phyloP scores from a whole-genome alignment of 2,329 filamentous ascomycete species.

The Achaetomium macrosporum region DNA sequence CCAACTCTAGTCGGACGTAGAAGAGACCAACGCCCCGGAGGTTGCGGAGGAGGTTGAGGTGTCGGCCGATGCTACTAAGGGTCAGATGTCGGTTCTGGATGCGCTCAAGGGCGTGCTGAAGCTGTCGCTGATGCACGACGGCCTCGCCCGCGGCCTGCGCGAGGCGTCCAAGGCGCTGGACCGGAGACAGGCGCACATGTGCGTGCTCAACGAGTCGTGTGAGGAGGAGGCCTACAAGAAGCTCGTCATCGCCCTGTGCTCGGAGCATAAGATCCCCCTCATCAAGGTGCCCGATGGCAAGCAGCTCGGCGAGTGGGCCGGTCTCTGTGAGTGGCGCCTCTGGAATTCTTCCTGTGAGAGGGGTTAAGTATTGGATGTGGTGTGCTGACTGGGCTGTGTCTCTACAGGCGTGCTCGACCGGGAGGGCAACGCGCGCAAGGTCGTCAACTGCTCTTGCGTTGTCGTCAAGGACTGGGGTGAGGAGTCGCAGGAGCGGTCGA shows the following conservation, averaged over 20 bases:
- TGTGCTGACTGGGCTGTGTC: constrained; percentile 13
- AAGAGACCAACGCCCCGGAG: constrained; percentile 91
- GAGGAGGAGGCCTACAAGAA: constrained; percentile 99
- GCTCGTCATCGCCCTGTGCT: constrained; percentile 96
- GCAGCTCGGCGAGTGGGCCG: constrained; percentile 99
- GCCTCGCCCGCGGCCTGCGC: constrained; percentile 94
- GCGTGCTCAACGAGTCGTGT: constrained; percentile 98
- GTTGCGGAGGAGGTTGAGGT: constrained; percentile 90
- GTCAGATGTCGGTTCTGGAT: constrained; percentile 96
- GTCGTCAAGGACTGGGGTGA: constrained; percentile 99
- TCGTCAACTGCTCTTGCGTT: constrained; percentile 99
- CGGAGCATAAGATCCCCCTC: constrained; percentile 98
- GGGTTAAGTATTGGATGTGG: no score
- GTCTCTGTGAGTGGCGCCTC: constrained; percentile 80
- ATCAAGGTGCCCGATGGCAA: constrained; percentile 99
- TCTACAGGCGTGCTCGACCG: constrained; percentile 86
- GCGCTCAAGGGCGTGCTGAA: constrained; percentile 98
- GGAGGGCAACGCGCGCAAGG: constrained; percentile 99
- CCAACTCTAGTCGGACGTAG: constrained; percentile 90
- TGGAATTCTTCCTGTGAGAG: background rate
- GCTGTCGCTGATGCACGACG: constrained; percentile 98
- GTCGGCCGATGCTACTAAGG: constrained; percentile 81
- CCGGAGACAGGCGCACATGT: constrained; percentile 98
- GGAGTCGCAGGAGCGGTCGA: constrained; percentile 96
- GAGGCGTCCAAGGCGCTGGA: constrained; percentile 99